These are phyloP conservation scores for Quercus tomentella DNA, from an alignment of 331 rosid genomes.

Conservation along the genomic window DNA sequence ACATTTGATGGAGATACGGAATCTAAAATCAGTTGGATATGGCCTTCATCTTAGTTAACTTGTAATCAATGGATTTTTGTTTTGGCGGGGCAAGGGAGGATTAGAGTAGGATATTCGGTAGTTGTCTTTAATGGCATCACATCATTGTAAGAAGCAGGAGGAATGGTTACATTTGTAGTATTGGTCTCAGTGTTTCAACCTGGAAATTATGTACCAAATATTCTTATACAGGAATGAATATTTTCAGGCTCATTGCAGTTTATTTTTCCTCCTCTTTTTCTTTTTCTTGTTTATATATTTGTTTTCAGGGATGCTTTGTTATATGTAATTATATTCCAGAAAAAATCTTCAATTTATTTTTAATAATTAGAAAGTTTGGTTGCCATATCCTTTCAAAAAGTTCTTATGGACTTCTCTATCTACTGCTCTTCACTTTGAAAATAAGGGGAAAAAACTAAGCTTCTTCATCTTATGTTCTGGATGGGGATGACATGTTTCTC, in stretches of 20 bases:
- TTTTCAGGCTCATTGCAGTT: conserved; percentile 13
- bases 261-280: background rate
- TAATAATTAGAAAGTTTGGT: background rate
- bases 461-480: background rate
- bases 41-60: conserved; percentile 36
- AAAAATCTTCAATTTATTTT: background rate
- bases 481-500: background rate
- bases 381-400: background rate
- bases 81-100: background rate
- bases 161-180: background rate
- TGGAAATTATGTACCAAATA: conserved; percentile 25
- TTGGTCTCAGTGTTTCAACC: conserved; percentile 11
- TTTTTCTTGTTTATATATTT: background rate
- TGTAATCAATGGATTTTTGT: conserved; percentile 12
- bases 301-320: background rate
- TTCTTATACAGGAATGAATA: conserved; percentile 17
- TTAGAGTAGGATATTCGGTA: background rate
- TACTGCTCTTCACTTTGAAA: background rate
- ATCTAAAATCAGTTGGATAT: conserved; percentile 53
- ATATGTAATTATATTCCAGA: background rate
- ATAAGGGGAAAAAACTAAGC: background rate
- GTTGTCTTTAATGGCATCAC: conserved; percentile 16
- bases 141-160: conserved; percentile 33
- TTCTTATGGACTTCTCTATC: background rate
- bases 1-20: conserved; percentile 78